phyloP scores from a whole-genome alignment of 2,329 filamentous ascomycete species.

The Hymenoscyphus salicellus region DNA sequence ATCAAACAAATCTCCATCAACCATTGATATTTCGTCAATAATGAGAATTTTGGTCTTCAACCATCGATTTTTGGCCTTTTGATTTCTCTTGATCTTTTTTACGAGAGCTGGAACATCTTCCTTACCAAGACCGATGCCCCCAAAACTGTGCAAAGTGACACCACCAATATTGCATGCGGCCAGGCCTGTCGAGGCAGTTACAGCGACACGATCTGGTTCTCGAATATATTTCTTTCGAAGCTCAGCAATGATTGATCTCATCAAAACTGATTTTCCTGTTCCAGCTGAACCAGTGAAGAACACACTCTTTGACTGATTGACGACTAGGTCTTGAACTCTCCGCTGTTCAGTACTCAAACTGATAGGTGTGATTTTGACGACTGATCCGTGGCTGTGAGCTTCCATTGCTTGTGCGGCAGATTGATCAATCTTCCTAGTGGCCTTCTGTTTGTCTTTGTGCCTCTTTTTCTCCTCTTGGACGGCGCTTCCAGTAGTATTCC shows the following conservation, averaged over 20 bases:
- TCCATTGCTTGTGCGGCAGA: slow-evolving; percentile 45
- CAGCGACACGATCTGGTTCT: slow-evolving; percentile 81
- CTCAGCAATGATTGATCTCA: slow-evolving; percentile 83
- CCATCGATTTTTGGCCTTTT: slow-evolving; percentile 87
- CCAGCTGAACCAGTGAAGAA: slow-evolving; percentile 97
- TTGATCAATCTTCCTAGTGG: slow-evolving; percentile 41
- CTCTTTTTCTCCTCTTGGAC: slow-evolving; percentile 78
- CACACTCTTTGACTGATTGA: slow-evolving; percentile 77
- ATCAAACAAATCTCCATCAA: slow-evolving; percentile 94
- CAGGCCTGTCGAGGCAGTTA: slow-evolving; percentile 92
- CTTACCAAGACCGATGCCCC: slow-evolving; percentile 92
- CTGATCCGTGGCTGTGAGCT: slow-evolving; percentile 40
- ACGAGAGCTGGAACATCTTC: slow-evolving; percentile 76
- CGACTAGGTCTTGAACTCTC: slow-evolving; percentile 77
- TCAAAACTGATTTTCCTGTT: slow-evolving; percentile 94
- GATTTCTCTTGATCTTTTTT: slow-evolving; percentile 85
- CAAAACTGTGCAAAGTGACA: slow-evolving; percentile 92
- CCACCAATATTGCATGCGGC: slow-evolving; percentile 97
- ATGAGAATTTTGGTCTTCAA: slow-evolving; percentile 81
- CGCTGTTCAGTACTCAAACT: slow-evolving; percentile 79
- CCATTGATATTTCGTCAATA: slow-evolving; percentile 97
- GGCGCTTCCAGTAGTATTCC: slow-evolving; percentile 72
- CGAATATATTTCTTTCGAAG: slow-evolving; percentile 71
- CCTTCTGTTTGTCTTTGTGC: slow-evolving; percentile 62
- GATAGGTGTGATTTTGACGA: slow-evolving; percentile 37